Evolutionary conservation across 176 grass and related monocot genomes (phyloP).

Genomic region (Lolium rigidum): DNA sequence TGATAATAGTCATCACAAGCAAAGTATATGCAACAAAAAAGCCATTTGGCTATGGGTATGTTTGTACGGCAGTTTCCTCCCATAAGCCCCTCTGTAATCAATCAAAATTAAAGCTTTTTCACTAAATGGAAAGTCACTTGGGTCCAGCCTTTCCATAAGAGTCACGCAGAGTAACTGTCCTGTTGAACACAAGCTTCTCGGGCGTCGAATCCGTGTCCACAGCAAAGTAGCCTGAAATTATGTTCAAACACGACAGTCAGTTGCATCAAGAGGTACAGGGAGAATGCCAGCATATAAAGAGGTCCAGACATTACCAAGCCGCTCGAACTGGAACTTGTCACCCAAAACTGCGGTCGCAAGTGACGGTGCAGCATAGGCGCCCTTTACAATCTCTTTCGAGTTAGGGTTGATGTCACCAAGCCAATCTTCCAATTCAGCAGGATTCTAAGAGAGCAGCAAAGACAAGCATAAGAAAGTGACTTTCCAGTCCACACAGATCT

Average conservation of each 20-base stretch:
- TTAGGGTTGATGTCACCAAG: conserved; percentile 77
- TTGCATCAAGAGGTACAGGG: neutral
- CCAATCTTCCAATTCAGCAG: conserved; percentile 86
- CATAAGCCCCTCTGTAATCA: neutral
- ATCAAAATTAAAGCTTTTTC: neutral
- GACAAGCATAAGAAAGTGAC: neutral
- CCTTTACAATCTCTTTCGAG: conserved; percentile 91
- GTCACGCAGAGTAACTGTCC: conserved; percentile 86
- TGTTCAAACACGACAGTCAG: neutral
- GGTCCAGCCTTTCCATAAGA: conserved; percentile 75
- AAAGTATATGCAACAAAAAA: no score
- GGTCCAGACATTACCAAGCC: conserved; percentile 69
- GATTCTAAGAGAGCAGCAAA: conserved; percentile 66
- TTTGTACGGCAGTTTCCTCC: neutral
- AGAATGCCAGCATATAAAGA: neutral
- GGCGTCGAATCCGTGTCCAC: conserved; percentile 73
- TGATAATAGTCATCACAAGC: no score
- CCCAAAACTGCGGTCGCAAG: conserved; percentile 63
- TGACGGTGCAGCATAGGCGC: conserved; percentile 69
- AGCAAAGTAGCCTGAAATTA: conserved; percentile 76
- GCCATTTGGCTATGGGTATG: neutral
- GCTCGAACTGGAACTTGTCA: conserved; percentile 95
- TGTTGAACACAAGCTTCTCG: conserved; percentile 82
- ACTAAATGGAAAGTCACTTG: conserved; percentile 33
- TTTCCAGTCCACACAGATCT: neutral